Evolutionary conservation across 495 filamentous ascomycete genomes (phyloP), one percentile per base, ranked within the genome.

Genomic region (Neurospora intermedia): DNA sequence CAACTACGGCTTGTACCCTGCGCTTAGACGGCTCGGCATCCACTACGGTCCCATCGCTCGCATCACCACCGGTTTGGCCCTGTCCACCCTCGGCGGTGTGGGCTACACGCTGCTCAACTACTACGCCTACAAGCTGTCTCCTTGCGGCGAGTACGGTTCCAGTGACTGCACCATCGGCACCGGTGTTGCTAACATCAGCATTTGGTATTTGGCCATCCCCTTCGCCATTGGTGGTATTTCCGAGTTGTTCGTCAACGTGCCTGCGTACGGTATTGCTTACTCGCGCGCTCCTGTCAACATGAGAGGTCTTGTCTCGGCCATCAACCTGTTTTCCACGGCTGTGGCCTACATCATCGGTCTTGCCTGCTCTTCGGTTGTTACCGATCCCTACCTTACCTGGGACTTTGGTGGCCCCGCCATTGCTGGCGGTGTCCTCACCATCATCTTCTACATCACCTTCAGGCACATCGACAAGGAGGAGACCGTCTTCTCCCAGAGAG

Each of bases 211-310:
- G 78, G 82, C 80, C 23, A 82, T 87, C 6, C 85, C 85, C 1
- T 88, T 78, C 73, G 85, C 84, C 39, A 77, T 87, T 18, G 84
- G 85, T n/a, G 91, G 89, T 70, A 81, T 93, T 41, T 89, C 89
- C 9, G 91, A 93, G 76, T 85, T 90, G 73, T 92, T 93, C 74
- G 84, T 87, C 74, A 90, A 89, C 45, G 89, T 92, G 4, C 92
- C 91, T 0, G 90, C 89, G 0, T 89, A 91, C 76, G 91, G 91
- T 77, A 87, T 92, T 75, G 91, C 91, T 3, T 93, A 91, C 82
- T 89, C 90, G 8, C 88, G 91, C 38, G 88, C 91, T 0, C 91
- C 91, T 0, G 80, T 85, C 35, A 87, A 85, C 75, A 93, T 93
- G 91, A 87, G 89, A 71, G 87, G 87, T 66, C 84, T 93, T 42